A percentile compares a stretch with the other conserved stretches of the same genome.
Evolutionary conservation across 768 basidiomycete genomes (phyloP).

Genomic region (Rhizopogon vinicolor): DNA sequence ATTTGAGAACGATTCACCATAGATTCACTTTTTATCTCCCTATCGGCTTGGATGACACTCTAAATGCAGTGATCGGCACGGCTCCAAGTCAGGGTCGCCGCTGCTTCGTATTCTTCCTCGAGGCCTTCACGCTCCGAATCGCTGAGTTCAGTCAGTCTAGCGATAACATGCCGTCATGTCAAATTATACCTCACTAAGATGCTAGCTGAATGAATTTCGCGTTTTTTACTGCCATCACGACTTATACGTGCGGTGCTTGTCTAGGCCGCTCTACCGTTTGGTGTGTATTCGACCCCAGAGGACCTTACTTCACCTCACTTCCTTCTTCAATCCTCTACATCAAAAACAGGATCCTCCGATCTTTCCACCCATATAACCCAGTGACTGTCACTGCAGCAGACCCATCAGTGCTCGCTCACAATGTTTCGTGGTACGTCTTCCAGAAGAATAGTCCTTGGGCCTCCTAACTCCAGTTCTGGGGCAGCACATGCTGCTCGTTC

Average conservation of each 20-base stretch:
- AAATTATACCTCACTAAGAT: slow-evolving; percentile 24
- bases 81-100: slow-evolving; percentile 19
- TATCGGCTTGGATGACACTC: not conserved
- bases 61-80: not conserved
- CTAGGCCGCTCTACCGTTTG: slow-evolving; percentile 29
- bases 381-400: not conserved
- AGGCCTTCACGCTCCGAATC: slow-evolving; percentile 34
- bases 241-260: slow-evolving; percentile 30
- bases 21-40: slow-evolving; percentile 8
- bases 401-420: not conserved
- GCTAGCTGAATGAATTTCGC: slow-evolving; percentile 31
- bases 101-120: slow-evolving; percentile 25
- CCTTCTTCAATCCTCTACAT: not conserved
- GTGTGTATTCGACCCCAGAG: slow-evolving; percentile 28
- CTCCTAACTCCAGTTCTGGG: slow-evolving; percentile 1
- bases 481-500: slow-evolving; percentile 15
- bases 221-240: slow-evolving; percentile 18
- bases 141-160: slow-evolving; percentile 22
- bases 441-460: slow-evolving; percentile 20
- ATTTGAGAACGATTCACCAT: slow-evolving; percentile 30
- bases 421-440: slow-evolving; percentile 27
- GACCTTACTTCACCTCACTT: slow-evolving; percentile 6
- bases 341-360: slow-evolving; percentile 1
- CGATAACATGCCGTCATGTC: slow-evolving; percentile 29
- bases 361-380: not conserved